Evolutionary conservation across 163 green algal species (phyloP).

Genomic region (Volvox carteri): DNA sequence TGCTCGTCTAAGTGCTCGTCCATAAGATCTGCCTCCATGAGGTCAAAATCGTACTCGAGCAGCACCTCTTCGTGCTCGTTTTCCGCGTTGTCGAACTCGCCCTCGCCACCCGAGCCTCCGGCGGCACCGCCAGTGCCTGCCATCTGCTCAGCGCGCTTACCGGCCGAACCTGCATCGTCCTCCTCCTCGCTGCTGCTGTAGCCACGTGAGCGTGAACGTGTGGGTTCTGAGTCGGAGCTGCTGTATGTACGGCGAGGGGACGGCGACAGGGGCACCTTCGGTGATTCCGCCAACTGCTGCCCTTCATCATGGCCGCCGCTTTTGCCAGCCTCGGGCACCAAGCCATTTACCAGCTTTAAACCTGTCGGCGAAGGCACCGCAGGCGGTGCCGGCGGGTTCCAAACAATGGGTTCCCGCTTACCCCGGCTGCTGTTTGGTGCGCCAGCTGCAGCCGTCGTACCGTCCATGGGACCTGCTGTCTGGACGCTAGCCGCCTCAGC

Average conservation of each 20-base stretch:
- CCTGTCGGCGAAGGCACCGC: background rate
- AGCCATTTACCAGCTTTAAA: background rate
- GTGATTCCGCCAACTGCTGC: background rate
- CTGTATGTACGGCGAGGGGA: conserved; percentile 36
- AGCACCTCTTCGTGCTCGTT: conserved; percentile 22
- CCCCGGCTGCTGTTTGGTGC: background rate
- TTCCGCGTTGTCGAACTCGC: conserved; percentile 22
- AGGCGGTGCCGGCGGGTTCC: conserved; percentile 11
- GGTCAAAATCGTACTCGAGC: conserved; percentile 38
- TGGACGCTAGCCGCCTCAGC: background rate
- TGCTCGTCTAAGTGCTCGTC: conserved; percentile 46
- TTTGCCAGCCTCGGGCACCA: background rate
- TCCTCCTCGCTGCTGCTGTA: conserved; percentile 52
- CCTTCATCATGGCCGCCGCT: background rate
- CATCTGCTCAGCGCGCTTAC: background rate
- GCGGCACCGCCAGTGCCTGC: background rate
- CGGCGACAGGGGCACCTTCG: background rate
- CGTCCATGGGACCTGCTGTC: background rate
- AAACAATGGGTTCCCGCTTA: conserved; percentile 46
- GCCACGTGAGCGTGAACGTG: conserved; percentile 39
- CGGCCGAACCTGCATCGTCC: background rate
- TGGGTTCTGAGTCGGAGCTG: conserved; percentile 46
- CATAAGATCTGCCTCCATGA: conserved; percentile 42
- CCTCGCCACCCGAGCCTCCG: background rate
- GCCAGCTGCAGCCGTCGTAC: background rate